Conservation (phyloP, 306 rosid genomes). For the Quercus dentata region DNA sequence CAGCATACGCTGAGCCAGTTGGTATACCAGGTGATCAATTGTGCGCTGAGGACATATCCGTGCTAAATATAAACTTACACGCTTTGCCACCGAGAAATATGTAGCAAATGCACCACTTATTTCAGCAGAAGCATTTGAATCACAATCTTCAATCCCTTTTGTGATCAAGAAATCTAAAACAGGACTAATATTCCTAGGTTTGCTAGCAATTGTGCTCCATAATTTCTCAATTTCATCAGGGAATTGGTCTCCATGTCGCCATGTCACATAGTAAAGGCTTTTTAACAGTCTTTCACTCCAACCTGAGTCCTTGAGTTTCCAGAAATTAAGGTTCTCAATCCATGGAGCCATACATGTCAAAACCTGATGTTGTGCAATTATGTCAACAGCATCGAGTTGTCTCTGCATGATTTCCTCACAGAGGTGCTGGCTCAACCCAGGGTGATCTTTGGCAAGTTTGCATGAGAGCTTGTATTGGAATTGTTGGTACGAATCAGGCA, state of each 20-base stretch:
- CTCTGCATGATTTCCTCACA: slow-evolving; percentile 99
- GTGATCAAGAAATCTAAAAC: slow-evolving; percentile 98
- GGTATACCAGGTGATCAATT: slow-evolving; percentile 96
- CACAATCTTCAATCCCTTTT: slow-evolving; percentile 98
- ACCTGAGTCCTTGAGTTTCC: slow-evolving; percentile 95
- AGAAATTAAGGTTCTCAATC: slow-evolving; percentile 98
- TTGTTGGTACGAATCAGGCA: slow-evolving; percentile 99
- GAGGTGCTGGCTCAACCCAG: slow-evolving; percentile 95
- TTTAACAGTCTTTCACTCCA: slow-evolving; percentile 95
- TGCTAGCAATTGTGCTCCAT: slow-evolving; percentile 99
- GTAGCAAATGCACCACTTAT: slow-evolving; percentile 99
- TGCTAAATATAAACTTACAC: slow-evolving; percentile 93
- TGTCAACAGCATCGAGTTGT: slow-evolving; percentile 99
- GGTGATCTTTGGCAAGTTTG: slow-evolving; percentile 99
- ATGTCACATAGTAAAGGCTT: slow-evolving; percentile 95
- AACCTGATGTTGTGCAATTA: slow-evolving; percentile 99
- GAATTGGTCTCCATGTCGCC: slow-evolving; percentile 97
- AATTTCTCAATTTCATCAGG: slow-evolving; percentile 99
- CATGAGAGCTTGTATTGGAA: slow-evolving; percentile 98
- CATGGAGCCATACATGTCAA: slow-evolving; percentile 99
- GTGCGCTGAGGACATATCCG: slow-evolving; percentile 98
- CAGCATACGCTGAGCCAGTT: slow-evolving; percentile 88
- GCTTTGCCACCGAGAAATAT: slow-evolving; percentile 95
- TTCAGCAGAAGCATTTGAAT: slow-evolving; percentile 97
- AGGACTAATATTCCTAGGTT: slow-evolving; percentile 93